Evolutionary conservation across 2,329 filamentous ascomycete genomes (phyloP).

Genomic region (Shiraia bambusicola): DNA sequence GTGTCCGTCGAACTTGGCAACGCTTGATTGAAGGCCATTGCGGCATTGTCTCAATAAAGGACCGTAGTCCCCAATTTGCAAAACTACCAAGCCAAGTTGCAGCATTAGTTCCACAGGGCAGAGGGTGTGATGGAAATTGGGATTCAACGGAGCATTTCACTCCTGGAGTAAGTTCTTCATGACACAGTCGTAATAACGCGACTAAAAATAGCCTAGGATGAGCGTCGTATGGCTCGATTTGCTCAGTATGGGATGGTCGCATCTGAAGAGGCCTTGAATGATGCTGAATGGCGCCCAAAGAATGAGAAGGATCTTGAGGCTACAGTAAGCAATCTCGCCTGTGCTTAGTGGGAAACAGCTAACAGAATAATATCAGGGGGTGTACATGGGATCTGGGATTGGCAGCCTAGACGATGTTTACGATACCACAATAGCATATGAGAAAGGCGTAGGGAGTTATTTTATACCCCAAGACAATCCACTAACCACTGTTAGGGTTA

Average conservation of each 20-base stretch:
- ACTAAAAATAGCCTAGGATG: constrained; percentile 49
- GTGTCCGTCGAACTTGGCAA: constrained; percentile 75
- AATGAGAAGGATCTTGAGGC: constrained; percentile 65
- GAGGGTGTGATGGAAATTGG: constrained; percentile 48
- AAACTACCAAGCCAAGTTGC: constrained; percentile 82
- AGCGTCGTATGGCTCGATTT: constrained; percentile 84
- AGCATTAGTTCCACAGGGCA: constrained; percentile 70
- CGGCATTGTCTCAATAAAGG: constrained; percentile 73
- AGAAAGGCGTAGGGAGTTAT: constrained; percentile 62
- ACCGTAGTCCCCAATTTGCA: constrained; percentile 64
- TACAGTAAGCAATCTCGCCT: constrained; percentile 55
- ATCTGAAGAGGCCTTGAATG: constrained; percentile 78
- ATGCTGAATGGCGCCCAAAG: constrained; percentile 74
- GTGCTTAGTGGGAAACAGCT: constrained; percentile 4
- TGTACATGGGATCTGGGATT: constrained; percentile 93
- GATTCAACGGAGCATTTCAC: constrained; percentile 50
- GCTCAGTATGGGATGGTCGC: constrained; percentile 89
- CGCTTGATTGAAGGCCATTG: constrained; percentile 77
- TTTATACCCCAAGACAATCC: not conserved
- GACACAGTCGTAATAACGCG: constrained; percentile 16
- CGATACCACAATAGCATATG: constrained; percentile 74
- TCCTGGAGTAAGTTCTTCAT: constrained; percentile 27
- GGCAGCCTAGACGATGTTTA: constrained; percentile 92
- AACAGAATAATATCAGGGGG: constrained; percentile 57
- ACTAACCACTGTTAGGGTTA: constrained; percentile 65